Base-by-base conservation (phyloP, 225 moss, liverwort and hornwort species). In the Lunularia cruciata region DNA sequence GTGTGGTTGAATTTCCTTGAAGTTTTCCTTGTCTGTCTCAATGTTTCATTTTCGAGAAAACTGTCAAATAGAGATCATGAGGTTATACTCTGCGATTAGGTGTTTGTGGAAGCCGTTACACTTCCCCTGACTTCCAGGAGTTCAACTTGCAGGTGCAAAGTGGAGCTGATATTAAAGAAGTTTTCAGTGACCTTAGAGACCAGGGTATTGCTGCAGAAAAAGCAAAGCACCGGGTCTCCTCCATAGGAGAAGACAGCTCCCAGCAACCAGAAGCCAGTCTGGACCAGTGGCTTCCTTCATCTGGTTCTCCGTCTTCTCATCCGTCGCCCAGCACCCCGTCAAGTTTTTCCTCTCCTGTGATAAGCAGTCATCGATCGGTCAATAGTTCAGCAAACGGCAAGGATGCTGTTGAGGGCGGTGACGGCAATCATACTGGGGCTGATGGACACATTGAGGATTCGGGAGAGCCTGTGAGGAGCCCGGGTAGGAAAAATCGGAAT, bases 191-290 rank as follows among this genome's bases (percentile, higher is more conserved):
- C 37, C 74, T 84, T 35, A 84, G 65, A 40, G 75, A 85, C 61
- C 73, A 84, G 70, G 79, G 83, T 32, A 59, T 71, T 58, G 83
- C 79, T 53, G 86, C 84, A 57, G 88, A 85, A 82, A 73, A 81
- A 65, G 69, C 77, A 27, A 69, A 71, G 73, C 85, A 82, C 43
- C 87, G 68, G 25, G 57, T 70, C 60, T 28, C 35, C 14, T 73
- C 54, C 30, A 47, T 70, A 18, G 54, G 68, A 25, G 59, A 73
- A 22, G 87, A 86, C 68, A 75, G 52, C 28, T 31, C 62, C 12
- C 82, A 86, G 59, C 84, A 78, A 66, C 76, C 76, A 65, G 84
- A 87, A 55, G 72, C 81, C 63, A 84, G 83, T 71, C 71, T 79
- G 35, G 88, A 87, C 58, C 84, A 87, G 47, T 67, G 70, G 79